Percentiles rank a stretch among this genome's conserved stretches.
Evolutionary conservation across 345 rosid genomes (phyloP).

Genomic region (Sisymbrium irio): DNA sequence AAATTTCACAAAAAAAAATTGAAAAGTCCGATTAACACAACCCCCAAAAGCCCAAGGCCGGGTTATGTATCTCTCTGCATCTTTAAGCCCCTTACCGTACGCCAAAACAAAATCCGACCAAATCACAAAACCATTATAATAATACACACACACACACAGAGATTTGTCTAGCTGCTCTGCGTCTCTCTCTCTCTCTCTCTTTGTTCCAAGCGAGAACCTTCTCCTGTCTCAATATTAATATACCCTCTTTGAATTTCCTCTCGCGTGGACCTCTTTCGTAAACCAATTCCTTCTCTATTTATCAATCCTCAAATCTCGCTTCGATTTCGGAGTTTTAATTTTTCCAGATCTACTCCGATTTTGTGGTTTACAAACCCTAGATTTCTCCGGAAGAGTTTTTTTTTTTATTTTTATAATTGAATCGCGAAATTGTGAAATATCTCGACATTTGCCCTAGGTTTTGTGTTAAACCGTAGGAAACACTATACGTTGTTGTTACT

Average conservation of each 20-base stretch:
- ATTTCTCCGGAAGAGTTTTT: slow-evolving; percentile 22
- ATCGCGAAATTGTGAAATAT: background rate
- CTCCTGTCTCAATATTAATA: background rate
- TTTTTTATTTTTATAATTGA: background rate
- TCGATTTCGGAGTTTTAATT: background rate
- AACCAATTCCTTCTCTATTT: background rate
- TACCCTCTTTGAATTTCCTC: too few species aligned
- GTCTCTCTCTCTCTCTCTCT: background rate
- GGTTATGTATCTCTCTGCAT: background rate
- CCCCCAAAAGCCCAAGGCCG: slow-evolving; percentile 20
- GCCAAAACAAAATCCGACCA: background rate
- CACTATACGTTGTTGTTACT: slow-evolving; percentile 8
- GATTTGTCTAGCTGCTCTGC: background rate
- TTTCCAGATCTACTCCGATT: slow-evolving; percentile 25
- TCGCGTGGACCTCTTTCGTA: slow-evolving; percentile 21
- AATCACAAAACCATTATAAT: background rate
- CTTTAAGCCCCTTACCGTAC: background rate
- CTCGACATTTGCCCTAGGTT: background rate
- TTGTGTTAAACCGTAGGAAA: slow-evolving; percentile 18
- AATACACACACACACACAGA: background rate
- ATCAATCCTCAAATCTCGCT: slow-evolving; percentile 15
- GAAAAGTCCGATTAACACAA: background rate
- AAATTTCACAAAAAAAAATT: background rate
- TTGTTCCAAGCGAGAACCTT: slow-evolving; percentile 7
- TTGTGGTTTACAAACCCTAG: slow-evolving; percentile 14